Evolutionary conservation across 768 basidiomycete species (phyloP).

Genomic region (Phlebiopsis flavidoalba): DNA sequence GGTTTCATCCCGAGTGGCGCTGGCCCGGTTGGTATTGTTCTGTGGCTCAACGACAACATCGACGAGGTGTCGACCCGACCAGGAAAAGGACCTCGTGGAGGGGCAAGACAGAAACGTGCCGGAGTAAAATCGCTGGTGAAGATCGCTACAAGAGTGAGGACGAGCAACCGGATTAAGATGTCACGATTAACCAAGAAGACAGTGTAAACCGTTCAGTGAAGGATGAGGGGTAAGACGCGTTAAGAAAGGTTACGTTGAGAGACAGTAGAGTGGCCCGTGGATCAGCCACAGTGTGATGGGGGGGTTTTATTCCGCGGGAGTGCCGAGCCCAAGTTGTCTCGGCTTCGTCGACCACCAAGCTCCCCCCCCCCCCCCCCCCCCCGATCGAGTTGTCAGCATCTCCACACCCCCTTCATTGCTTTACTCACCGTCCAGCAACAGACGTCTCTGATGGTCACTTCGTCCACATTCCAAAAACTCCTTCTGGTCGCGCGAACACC

Average conservation of each 20-base stretch:
- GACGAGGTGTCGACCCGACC: conserved; percentile 3
- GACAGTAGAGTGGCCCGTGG: no score
- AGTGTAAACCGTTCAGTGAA: background rate
- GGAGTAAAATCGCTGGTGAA: background rate
- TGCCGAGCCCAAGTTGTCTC: no score
- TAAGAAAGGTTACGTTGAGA: no score
- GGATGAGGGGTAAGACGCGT: no score
- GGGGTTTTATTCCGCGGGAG: no score
- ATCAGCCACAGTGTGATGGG: no score
- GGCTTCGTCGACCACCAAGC: conserved; percentile 62
- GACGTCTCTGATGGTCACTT: no score
- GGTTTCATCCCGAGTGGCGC: background rate
- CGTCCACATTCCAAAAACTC: conserved; percentile 34
- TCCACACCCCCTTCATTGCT: conserved; percentile 89
- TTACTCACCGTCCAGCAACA: conserved; percentile 91
- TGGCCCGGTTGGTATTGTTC: background rate
- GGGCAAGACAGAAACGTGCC: background rate
- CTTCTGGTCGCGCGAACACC: conserved; percentile 94
- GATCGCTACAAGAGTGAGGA: background rate
- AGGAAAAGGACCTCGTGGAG: background rate
- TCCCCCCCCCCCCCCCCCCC: conserved; percentile 77
- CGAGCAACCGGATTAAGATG: background rate
- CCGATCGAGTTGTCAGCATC: conserved; percentile 88
- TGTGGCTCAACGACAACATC: background rate
- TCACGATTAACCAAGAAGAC: background rate